phyloP scores from a whole-genome alignment of 345 rosid genomes.

The Psidium guajava region DNA sequence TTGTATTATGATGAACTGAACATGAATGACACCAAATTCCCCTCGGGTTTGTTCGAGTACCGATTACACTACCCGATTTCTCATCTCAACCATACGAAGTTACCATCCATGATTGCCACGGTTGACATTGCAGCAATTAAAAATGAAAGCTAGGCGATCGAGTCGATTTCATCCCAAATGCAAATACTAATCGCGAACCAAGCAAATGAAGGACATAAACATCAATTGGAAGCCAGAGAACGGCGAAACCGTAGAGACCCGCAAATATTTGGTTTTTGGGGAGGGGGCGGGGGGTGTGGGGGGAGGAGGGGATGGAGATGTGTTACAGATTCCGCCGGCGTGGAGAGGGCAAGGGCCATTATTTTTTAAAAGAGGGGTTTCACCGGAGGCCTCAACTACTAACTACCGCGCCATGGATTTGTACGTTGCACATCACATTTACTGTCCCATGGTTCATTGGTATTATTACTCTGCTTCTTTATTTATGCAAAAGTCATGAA shows the following conservation, averaged over 20 bases:
- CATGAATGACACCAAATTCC: not conserved
- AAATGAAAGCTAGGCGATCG: not conserved
- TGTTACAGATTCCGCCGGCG: conserved; percentile 85
- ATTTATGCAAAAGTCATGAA: too few relatives aligned
- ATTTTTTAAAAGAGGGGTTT: not conserved
- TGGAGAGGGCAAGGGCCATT: conserved; percentile 98
- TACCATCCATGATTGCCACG: not conserved
- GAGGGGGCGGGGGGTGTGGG: conserved; percentile 22
- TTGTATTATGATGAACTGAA: not conserved
- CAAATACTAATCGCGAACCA: not conserved
- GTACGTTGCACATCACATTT: too few relatives aligned
- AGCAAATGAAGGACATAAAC: not conserved
- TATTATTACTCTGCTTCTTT: too few relatives aligned
- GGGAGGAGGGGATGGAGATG: not conserved
- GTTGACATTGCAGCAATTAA: not conserved
- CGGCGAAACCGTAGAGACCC: not conserved
- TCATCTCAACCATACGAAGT: not conserved
- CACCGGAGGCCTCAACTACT: too few relatives aligned
- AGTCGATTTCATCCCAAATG: not conserved
- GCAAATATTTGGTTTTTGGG: too few relatives aligned
- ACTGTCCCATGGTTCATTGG: too few relatives aligned
- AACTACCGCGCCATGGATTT: too few relatives aligned
- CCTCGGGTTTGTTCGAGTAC: not conserved
- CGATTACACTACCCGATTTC: not conserved
- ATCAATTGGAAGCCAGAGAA: not conserved